These are phyloP conservation scores for Cutaneotrichosporon sp. DNA, from an alignment of 1,284 basidiomycete species.

Conservation along the genomic window DNA sequence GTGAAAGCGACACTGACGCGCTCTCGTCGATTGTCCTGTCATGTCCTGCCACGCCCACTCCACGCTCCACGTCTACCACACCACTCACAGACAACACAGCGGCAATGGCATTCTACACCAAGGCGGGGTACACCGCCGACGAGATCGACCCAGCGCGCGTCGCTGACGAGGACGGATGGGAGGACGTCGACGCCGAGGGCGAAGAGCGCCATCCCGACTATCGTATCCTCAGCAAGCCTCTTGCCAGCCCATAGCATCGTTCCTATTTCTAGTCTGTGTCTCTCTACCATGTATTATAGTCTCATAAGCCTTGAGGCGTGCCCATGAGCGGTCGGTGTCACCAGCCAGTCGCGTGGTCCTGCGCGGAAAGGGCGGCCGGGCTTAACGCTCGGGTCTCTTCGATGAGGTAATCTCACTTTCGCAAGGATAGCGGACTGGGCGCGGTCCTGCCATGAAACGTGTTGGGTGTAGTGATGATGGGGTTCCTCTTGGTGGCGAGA, in stretches of 20 bases:
- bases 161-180: slow-evolving; percentile 25
- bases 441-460: too few species aligned
- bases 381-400: too few species aligned
- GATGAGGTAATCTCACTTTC: too few species aligned
- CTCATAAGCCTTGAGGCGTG: too few species aligned
- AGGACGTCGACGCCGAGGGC: slow-evolving; percentile 17
- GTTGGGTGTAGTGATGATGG: too few species aligned
- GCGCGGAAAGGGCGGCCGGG: too few species aligned
- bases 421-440: too few species aligned
- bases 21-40: too few species aligned
- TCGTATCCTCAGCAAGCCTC: slow-evolving; percentile 28
- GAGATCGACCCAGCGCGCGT: slow-evolving; percentile 44
- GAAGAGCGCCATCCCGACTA: slow-evolving; percentile 20
- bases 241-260: too few species aligned
- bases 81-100: slow-evolving; percentile 26
- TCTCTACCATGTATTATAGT: not conserved
- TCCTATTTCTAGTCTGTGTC: slow-evolving; percentile 6
- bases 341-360: too few species aligned
- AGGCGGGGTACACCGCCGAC: slow-evolving; percentile 36
- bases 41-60: not conserved
- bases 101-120: slow-evolving; percentile 34
- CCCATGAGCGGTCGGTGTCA: too few species aligned
- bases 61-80: not conserved
- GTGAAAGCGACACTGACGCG: not conserved
- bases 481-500: too few species aligned